These are phyloP conservation scores for Cystofilobasidium capitatum DNA, from an alignment of 768 basidiomycete species.

Conservation along the genomic window DNA sequence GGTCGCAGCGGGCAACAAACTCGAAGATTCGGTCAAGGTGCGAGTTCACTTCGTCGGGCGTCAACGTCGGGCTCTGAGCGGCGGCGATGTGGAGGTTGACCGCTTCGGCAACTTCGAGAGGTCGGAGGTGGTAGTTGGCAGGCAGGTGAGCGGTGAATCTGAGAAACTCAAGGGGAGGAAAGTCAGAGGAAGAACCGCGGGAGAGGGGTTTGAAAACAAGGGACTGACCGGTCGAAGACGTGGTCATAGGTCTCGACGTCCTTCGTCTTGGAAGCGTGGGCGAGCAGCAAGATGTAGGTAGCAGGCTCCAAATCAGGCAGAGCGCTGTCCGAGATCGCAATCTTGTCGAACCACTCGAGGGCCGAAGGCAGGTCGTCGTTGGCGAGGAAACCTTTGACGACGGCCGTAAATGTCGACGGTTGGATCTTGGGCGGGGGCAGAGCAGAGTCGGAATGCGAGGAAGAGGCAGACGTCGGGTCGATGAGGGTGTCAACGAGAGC, in stretches of 20 bases:
- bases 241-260: constrained; percentile 22
- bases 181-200: background rate
- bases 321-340: background rate
- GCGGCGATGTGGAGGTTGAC: constrained; percentile 16
- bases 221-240: constrained; percentile 10
- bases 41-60: background rate
- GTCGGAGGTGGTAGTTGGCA: constrained; percentile 22
- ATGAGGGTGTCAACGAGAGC: constrained; percentile 25
- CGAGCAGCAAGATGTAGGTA: constrained; percentile 20
- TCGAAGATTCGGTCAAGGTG: constrained; percentile 22
- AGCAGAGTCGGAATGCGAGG: constrained; percentile 38
- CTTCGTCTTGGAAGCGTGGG: constrained; percentile 5
- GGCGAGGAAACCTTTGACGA: constrained; percentile 45
- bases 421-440: constrained; percentile 27
- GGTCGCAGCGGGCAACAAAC: constrained; percentile 22
- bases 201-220: background rate
- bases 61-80: background rate
- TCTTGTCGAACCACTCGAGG: constrained; percentile 29
- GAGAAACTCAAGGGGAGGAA: background rate
- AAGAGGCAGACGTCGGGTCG: constrained; percentile 1
- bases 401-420: constrained; percentile 27
- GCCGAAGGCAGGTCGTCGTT: constrained; percentile 43
- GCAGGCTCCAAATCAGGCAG: constrained; percentile 15
- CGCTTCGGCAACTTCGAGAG: constrained; percentile 22
- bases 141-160: constrained; percentile 21